Conservation (phyloP, 1,284 basidiomycete species). For the Mycena citricolor region DNA sequence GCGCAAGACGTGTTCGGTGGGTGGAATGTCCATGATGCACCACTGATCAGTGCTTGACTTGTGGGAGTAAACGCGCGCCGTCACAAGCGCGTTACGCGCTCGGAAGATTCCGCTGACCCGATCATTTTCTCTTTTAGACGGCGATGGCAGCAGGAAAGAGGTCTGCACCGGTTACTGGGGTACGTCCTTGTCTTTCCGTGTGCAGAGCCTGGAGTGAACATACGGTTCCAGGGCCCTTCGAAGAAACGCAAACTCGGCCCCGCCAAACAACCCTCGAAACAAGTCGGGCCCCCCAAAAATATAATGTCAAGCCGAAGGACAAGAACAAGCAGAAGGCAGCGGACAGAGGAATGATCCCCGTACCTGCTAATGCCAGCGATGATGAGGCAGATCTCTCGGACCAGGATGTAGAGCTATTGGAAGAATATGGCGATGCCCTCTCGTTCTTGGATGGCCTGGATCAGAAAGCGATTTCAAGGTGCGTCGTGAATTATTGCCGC, state of each 20-base stretch:
- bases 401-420: slow-evolving; percentile 59
- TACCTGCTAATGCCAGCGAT: slow-evolving; percentile 48
- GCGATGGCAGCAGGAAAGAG: neutral
- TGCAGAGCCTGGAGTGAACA: neutral
- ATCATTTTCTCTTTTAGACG: neutral
- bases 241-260: slow-evolving; percentile 49
- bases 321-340: slow-evolving; percentile 60
- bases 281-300: slow-evolving; percentile 23
- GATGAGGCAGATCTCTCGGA: slow-evolving; percentile 59
- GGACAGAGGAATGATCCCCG: slow-evolving; percentile 59
- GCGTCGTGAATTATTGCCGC: slow-evolving; percentile 24
- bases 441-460: slow-evolving; percentile 67
- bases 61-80: too few species aligned
- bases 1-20: slow-evolving; percentile 59
- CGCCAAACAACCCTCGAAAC: slow-evolving; percentile 23
- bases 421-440: slow-evolving; percentile 55
- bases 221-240: slow-evolving; percentile 27
- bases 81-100: slow-evolving; percentile 1
- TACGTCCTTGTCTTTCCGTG: slow-evolving; percentile 6
- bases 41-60: neutral
- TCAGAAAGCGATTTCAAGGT: slow-evolving; percentile 72
- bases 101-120: slow-evolving; percentile 14
- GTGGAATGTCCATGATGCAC: slow-evolving; percentile 34
- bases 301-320: slow-evolving; percentile 35
- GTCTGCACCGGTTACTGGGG: neutral